Base-by-base conservation (phyloP, 2,329 filamentous ascomycete genomes). In the Fusarium mexicanum region DNA sequence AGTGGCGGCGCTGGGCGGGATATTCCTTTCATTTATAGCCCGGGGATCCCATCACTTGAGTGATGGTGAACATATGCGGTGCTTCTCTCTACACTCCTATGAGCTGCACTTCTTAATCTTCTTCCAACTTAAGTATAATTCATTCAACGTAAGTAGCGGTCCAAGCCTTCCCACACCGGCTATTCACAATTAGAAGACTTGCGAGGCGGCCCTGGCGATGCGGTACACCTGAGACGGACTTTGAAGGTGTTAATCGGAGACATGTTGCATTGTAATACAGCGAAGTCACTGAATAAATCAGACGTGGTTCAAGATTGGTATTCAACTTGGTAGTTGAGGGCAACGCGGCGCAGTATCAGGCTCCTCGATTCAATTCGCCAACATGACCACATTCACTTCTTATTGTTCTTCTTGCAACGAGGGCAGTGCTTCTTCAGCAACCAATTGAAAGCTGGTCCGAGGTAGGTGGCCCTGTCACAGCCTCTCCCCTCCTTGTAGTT, bases 51-150 rank as follows among this genome's bases (percentile, higher is more conserved):
- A 26, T 37, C 6, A 16, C 9, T 8, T 5, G 5, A 4, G 6
- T 17, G 20, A 11, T 9, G 3, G 31, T 35, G 31, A 51, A 51
- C 4, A 16, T 16, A 20, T 51, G 31, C 14, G 12, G 8, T 14
- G 6, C 4, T 18, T 4, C 8, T 20, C 8, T 20, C 17, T 24
- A 8, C 12, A 11, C 2, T 8, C 16, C 2, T 20, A 8, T 53
- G 4, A 18, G 9, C 0, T 35, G 9, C 4, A 35, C 12, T 24
- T 35, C 8, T 51, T 0, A 6, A 14, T 0, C 4, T 11, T 35
- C 0, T 7, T 51, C 3, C 3, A 24, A 20, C 31, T 35, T 9
- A 0, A 8, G 8, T 3, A 24, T 4, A 3, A 18, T 5, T 10
- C 3, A 24, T 24, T 33, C 16, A 24, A 18, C 22, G 3, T 10